Evolutionary conservation across 1,139 yeast genomes (phyloP).

Genomic region (Pichia sp.): DNA sequence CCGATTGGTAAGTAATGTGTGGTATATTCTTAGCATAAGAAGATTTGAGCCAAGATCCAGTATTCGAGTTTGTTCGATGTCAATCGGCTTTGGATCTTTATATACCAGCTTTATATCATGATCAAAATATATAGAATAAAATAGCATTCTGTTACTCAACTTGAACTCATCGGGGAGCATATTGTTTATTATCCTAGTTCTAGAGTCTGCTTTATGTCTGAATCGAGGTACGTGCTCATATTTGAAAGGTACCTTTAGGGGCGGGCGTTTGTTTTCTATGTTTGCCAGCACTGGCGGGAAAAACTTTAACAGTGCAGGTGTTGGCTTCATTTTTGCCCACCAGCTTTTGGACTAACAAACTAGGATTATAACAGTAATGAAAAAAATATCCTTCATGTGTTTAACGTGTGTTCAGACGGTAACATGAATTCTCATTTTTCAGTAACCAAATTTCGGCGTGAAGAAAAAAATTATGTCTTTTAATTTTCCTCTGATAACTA

Average conservation of each 20-base stretch:
- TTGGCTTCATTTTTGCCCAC: background rate
- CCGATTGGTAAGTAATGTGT: constrained; percentile 5
- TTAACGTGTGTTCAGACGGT: background rate
- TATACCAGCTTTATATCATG: constrained; percentile 4
- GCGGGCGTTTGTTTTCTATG: constrained; percentile 4
- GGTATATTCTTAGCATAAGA: constrained; percentile 12
- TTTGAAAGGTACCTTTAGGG: constrained; percentile 13
- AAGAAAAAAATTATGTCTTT: background rate
- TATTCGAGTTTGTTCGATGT: constrained; percentile 7
- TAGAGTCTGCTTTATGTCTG: constrained; percentile 23
- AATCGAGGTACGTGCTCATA: constrained; percentile 18
- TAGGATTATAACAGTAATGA: too few species aligned
- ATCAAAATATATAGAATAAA: constrained; percentile 20
- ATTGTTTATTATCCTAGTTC: constrained; percentile 20
- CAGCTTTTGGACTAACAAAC: background rate
- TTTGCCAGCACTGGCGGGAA: constrained; percentile 5
- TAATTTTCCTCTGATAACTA: background rate
- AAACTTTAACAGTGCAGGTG: background rate
- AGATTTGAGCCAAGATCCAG: constrained; percentile 12
- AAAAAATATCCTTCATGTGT: too few species aligned
- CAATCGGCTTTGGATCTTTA: constrained; percentile 4
- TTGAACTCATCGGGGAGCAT: constrained; percentile 24
- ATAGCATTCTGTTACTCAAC: constrained; percentile 21
- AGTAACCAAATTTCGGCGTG: background rate
- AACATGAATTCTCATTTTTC: background rate